phyloP scores from a whole-genome alignment of 805 yeast genomes.

The Yueomyces sp. region DNA sequence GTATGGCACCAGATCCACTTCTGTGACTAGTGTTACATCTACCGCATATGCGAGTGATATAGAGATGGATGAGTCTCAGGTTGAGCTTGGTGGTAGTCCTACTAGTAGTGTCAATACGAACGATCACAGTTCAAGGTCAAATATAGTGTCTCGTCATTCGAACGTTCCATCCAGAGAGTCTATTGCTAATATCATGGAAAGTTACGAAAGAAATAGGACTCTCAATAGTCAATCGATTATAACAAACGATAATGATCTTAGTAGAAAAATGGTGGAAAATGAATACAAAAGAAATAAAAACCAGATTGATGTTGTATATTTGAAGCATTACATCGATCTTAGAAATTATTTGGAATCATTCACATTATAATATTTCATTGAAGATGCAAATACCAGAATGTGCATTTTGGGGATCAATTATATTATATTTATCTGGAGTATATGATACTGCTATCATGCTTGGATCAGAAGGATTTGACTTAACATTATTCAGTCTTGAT shows the following conservation, averaged over 20 bases:
- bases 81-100: constrained; percentile 14
- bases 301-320: constrained; percentile 8
- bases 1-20: constrained; percentile 6
- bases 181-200: not conserved
- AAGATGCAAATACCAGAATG: constrained; percentile 3
- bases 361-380: constrained; percentile 6
- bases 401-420: not conserved
- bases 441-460: constrained; percentile 8
- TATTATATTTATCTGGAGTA: constrained; percentile 13
- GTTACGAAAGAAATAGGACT: not conserved
- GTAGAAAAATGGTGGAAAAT: constrained; percentile 6
- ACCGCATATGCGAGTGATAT: constrained; percentile 15
- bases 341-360: constrained; percentile 18
- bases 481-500: constrained; percentile 9
- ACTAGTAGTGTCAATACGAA: constrained; percentile 16
- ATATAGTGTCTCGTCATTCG: not conserved
- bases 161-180: not conserved
- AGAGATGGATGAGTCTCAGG: constrained; percentile 12
- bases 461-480: constrained; percentile 10
- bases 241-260: not conserved
- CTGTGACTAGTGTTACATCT: constrained; percentile 8
- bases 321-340: constrained; percentile 14
- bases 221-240: not conserved
- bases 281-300: constrained; percentile 10
- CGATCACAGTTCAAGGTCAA: not conserved